These are phyloP conservation scores for Fusarium buxicola DNA, from an alignment of 2,329 filamentous ascomycete genomes.

Conservation along the genomic window DNA sequence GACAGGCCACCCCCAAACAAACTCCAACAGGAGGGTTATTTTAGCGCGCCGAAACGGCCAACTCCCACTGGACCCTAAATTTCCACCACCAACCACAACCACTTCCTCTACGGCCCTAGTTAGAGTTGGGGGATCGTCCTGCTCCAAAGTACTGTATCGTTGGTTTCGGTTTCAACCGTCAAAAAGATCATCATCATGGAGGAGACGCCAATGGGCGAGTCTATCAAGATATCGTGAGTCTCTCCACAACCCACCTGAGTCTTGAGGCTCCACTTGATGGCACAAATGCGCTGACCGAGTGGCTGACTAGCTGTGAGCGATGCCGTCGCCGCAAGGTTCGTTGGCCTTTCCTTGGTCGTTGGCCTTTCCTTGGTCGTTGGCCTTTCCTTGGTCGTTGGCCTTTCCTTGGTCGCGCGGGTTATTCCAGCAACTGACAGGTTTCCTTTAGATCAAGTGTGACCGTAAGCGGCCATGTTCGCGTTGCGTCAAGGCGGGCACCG, in stretches of 20 bases:
- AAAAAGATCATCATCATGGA: constrained; percentile 41
- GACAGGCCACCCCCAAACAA: constrained; percentile 21
- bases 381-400: constrained; percentile 5
- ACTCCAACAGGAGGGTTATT: constrained; percentile 6
- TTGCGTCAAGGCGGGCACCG: constrained; percentile 57
- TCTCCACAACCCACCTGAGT: constrained; percentile 12
- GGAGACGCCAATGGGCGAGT: constrained; percentile 51
- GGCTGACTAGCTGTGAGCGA: constrained; percentile 53
- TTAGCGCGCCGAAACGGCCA: constrained; percentile 25
- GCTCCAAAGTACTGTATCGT: too few relatives aligned
- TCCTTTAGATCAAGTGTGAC: constrained; percentile 63
- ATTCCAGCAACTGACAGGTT: background rate
- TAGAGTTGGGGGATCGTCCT: too few relatives aligned
- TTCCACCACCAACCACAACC: constrained; percentile 21
- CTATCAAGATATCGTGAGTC: constrained; percentile 53
- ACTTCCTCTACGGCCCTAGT: constrained; percentile 1
- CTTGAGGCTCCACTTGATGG: constrained; percentile 6
- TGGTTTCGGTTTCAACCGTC: background rate
- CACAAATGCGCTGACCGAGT: constrained; percentile 11
- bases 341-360: background rate
- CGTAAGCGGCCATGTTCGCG: constrained; percentile 62
- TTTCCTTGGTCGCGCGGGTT: background rate
- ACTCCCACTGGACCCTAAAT: constrained; percentile 16
- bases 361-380: constrained; percentile 4
- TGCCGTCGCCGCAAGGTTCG: constrained; percentile 58